Base-by-base conservation (phyloP, 2,329 filamentous ascomycete genomes). In the Fusarium ambrosium region DNA sequence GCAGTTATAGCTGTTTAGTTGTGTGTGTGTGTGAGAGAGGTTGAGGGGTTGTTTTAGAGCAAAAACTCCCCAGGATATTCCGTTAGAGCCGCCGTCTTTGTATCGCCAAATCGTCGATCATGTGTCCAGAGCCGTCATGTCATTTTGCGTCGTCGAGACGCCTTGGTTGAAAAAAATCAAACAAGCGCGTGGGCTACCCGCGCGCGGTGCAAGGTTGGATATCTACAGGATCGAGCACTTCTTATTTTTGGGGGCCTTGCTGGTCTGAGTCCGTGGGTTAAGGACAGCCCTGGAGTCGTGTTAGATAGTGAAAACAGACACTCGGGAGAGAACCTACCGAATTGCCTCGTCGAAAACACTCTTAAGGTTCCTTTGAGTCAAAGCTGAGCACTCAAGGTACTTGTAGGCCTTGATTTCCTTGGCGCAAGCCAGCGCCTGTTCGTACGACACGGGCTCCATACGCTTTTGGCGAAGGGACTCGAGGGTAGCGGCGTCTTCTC, bases 301-400 rank as follows among this genome's bases (percentile, higher is more conserved):
- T 66, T 59, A 78, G 76, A 48, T 20, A 29, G 18, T 8, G 10
- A 6, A 18, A 2, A 6, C 18, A 53, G 6, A n/a, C 13, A 0
- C 27, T 53, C 27, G 4, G 8, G 18, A 24, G 14, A 16, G 4
- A 58, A 37, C 92, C 79, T 87, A 98, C 97, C 97, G 93, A 82
- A 99, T 99, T 37, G 97, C 97, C 86, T 98, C 96, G 82, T 99
- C 97, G 82, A 99, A 99, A 59, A 99, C 97, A 80, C 95, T 97
- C 92, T 99, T 99, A 79, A 99, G 86, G 84, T 98, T 98, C 81
- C 96, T 90, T 88, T 98, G 97, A 41, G 97, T 99, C 77, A 99
- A 88, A 58, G 97, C 97, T 62, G 97, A 98, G 87, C 97, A 99
- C 86, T 99, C 97, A 48, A 98, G 90, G 86, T 99, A 99, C 87